Percentiles rank a stretch among this genome's conserved stretches.
These are phyloP conservation scores for Trichoderma sp. DNA, from an alignment of 2,329 filamentous ascomycete species.

Conservation along the genomic window DNA sequence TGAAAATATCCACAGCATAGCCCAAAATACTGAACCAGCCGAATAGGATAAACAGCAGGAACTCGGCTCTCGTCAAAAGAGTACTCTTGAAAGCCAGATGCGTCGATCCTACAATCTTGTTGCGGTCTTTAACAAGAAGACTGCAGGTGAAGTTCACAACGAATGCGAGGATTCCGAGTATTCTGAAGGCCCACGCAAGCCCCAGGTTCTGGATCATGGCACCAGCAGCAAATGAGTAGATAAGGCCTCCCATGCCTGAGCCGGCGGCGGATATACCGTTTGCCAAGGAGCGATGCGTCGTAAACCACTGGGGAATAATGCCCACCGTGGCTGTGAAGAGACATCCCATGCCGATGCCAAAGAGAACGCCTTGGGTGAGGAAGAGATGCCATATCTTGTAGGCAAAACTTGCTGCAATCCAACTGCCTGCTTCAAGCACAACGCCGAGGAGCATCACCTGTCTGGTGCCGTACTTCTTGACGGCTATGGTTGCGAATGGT, in stretches of 20 bases:
- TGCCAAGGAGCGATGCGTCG: slow-evolving; percentile 62
- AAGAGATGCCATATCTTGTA: slow-evolving; percentile 71
- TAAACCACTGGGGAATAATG: slow-evolving; percentile 73
- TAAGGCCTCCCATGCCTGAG: slow-evolving; percentile 69
- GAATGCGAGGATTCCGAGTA: slow-evolving; percentile 61
- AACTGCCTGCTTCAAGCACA: slow-evolving; percentile 58
- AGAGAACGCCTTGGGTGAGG: slow-evolving; percentile 69
- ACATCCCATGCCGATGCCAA: slow-evolving; percentile 77
- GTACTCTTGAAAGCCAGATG: slow-evolving; percentile 63
- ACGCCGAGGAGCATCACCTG: slow-evolving; percentile 63
- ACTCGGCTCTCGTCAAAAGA: slow-evolving; percentile 61
- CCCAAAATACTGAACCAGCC: slow-evolving; percentile 70
- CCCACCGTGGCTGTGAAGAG: slow-evolving; percentile 67
- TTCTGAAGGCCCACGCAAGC: slow-evolving; percentile 64
- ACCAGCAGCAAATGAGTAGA: slow-evolving; percentile 65
- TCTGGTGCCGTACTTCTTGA: slow-evolving; percentile 61
- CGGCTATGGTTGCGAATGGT: slow-evolving; percentile 62
- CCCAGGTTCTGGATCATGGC: slow-evolving; percentile 65
- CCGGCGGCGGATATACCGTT: slow-evolving; percentile 68
- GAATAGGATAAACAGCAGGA: slow-evolving; percentile 62
- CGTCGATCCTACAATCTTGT: slow-evolving; percentile 65
- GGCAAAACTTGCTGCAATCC: slow-evolving; percentile 70
- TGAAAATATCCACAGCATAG: slow-evolving; percentile 76
- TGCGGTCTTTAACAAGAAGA: slow-evolving; percentile 66
- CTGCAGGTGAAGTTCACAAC: slow-evolving; percentile 62